Evolutionary conservation across 2,329 filamentous ascomycete genomes (phyloP).

Genomic region (Diaporthe caulivora): DNA sequence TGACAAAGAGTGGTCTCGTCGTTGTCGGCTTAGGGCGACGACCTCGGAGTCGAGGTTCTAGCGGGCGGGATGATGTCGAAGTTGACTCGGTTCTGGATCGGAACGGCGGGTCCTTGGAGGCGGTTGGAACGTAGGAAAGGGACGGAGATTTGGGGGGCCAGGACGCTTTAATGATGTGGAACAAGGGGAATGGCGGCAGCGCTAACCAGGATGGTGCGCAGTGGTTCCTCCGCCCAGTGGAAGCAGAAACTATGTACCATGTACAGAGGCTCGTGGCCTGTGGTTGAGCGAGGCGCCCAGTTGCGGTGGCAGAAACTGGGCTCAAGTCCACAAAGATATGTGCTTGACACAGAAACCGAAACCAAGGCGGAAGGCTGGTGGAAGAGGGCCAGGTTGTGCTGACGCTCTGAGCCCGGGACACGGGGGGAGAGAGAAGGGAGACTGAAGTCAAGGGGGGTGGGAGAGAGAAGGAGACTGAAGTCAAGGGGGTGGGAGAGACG

Average conservation of each 20-base stretch:
- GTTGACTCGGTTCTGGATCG: conserved; percentile 12
- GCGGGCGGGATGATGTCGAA: conserved; percentile 19
- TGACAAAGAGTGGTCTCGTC: conserved; percentile 12
- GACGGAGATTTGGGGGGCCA: conserved; percentile 3
- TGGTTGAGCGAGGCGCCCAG: conserved; percentile 7
- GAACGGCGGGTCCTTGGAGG: conserved; percentile 13
- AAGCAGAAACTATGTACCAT: conserved; percentile 1
- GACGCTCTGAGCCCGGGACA: conserved; percentile 27
- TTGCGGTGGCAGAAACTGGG: neutral
- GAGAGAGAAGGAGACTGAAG: neutral
- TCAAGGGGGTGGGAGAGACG: neutral
- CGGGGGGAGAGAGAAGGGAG: conserved; percentile 2
- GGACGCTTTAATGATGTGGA: conserved; percentile 26
- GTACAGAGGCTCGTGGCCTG: neutral
- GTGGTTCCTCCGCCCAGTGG: conserved; percentile 27
- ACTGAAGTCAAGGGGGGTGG: neutral
- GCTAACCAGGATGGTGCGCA: conserved; percentile 25
- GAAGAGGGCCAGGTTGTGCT: neutral
- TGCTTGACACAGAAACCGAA: conserved; percentile 8
- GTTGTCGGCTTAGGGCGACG: neutral
- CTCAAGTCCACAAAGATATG: neutral
- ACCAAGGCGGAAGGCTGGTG: neutral
- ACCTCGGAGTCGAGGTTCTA: conserved; percentile 18
- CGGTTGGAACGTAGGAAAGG: conserved; percentile 2
- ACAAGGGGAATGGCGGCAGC: conserved; percentile 22